Base-by-base conservation (phyloP, 2,329 filamentous ascomycete species). In the Chrysoporthe austroafricana region DNA sequence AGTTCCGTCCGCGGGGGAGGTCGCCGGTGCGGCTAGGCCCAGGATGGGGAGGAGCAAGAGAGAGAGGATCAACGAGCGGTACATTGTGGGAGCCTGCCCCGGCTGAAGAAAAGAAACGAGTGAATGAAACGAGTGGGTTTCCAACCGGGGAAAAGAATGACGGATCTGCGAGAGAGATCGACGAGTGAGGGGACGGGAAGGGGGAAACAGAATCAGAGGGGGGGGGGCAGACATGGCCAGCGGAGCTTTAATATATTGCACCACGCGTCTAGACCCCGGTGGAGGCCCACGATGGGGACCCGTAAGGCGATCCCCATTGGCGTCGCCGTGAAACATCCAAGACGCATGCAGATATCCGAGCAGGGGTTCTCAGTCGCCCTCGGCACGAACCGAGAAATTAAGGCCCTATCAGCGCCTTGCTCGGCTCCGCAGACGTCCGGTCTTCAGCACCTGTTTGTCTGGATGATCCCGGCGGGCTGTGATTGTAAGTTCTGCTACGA, bases 381-480 rank as follows among this genome's bases (percentile, higher is more conserved):
- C 68, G 68, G 68, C 56, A 50, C 57, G 65, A 58, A 50, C 68
- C 68, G 68, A 69, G 68, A 69, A 32, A 69, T 69, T 69, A 67
- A 69, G 65, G 68, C 65, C 64, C 57, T 64, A 48, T 39, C 32
- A 26, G 26, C 21, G 62, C 62, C 46, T 43, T 56, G 50, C 14
- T 44, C 14, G 54, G 62, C 59, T 54, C 68, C 65, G 68, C 67
- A 67, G 59, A 21, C 46, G 59, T 59, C 61, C 64, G 64, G 46
- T 58, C 39, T 34, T 54, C 9, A 42, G 39, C 58, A 32, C 34
- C n/a, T 39, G 54, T 39, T 57, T 18, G 7, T 13, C 18, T 21
- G 18, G 54, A 32, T 11, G 34, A 57, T 36, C 54, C 54, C 34
- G 16, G 54, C 54, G 34, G 14, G 1, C 39, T 39, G 9, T 57